Conservation (phyloP, 2,329 filamentous ascomycete genomes). For the Cryphonectria parasitica region DNA sequence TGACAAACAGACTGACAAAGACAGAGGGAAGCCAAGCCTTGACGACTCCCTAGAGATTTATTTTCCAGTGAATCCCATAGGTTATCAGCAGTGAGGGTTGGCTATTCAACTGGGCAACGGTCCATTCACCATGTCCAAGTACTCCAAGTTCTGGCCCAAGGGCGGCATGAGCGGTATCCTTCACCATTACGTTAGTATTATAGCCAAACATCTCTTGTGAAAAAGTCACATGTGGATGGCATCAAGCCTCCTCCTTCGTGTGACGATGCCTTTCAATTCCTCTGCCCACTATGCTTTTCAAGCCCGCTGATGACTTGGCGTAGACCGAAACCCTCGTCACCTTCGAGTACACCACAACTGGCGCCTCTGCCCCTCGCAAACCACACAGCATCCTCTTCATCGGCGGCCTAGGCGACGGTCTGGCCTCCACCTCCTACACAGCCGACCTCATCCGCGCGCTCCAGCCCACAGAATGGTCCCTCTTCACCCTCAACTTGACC, state of each 20-base stretch:
- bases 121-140: conserved; percentile 31
- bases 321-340: conserved; percentile 44
- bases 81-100: not conserved
- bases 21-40: not conserved
- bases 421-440: conserved; percentile 54
- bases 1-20: too few relatives aligned
- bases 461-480: conserved; percentile 40
- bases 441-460: conserved; percentile 47
- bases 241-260: too few relatives aligned
- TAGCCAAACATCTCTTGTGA: too few relatives aligned
- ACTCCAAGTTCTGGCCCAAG: conserved; percentile 41
- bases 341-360: conserved; percentile 42
- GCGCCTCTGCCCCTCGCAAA: conserved; percentile 33
- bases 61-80: not conserved
- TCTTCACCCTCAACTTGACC: conserved; percentile 45
- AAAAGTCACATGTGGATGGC: not conserved
- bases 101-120: not conserved
- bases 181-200: conserved; percentile 39
- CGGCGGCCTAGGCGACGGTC: conserved; percentile 56
- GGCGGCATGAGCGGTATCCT: conserved; percentile 39
- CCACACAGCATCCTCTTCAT: conserved; percentile 56
- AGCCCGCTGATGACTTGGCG: not conserved
- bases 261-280: not conserved
- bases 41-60: not conserved
- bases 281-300: not conserved